Percentiles rank a stretch among this genome's conserved stretches.
Evolutionary conservation across 75 land plant genomes (phyloP).

Genomic region (Picea sitchensis): DNA sequence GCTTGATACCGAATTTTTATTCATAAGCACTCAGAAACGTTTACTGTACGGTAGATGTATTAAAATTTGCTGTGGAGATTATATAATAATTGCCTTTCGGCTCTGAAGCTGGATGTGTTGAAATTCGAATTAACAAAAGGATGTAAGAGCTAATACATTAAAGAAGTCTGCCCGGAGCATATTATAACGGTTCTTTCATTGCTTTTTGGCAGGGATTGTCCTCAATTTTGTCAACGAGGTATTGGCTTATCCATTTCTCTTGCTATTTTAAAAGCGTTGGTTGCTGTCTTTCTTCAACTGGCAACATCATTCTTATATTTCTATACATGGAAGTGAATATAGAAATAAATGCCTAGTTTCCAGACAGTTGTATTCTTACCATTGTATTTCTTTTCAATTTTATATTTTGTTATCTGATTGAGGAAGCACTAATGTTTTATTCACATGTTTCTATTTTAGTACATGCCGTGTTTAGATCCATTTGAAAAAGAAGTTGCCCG

Average conservation of each 20-base stretch:
- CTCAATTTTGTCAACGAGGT: slow-evolving; percentile 88
- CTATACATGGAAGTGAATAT: not conserved
- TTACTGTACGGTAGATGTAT: not conserved
- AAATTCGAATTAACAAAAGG: not conserved
- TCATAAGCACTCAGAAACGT: not conserved
- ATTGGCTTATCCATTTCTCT: not conserved
- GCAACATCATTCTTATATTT: not conserved
- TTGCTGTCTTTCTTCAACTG: not conserved
- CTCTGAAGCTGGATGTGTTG: not conserved
- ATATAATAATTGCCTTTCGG: not conserved
- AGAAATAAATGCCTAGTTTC: not conserved
- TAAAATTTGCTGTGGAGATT: not conserved
- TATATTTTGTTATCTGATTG: not conserved
- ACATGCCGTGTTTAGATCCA: not conserved
- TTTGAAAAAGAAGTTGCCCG: not conserved
- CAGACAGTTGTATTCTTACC: not conserved
- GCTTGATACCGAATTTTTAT: not conserved
- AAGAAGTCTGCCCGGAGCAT: not conserved
- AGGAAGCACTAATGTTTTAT: not conserved
- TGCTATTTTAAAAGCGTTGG: not conserved
- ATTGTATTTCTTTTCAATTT: not conserved
- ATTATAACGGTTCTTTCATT: not conserved
- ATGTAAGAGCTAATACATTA: not conserved
- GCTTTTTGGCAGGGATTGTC: slow-evolving; percentile 57
- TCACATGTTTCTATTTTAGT: too few relatives aligned